These are phyloP conservation scores for Bryoerythrophyllum caledonicum DNA, from an alignment of 225 moss, liverwort and hornwort species.

Conservation along the genomic window DNA sequence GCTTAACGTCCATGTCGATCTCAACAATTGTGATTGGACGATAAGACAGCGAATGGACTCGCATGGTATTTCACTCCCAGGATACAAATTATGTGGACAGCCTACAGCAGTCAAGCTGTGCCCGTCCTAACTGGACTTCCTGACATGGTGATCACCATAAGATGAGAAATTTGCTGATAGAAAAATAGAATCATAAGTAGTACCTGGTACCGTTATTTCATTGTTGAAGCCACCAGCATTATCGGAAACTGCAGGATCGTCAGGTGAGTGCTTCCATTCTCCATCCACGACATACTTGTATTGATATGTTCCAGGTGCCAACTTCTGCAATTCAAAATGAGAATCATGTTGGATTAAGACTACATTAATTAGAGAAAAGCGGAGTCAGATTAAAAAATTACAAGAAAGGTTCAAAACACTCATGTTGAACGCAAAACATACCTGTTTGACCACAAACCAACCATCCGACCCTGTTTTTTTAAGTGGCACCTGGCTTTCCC, in stretches of 20 bases:
- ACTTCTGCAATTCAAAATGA: slow-evolving; percentile 57
- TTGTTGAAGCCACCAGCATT: slow-evolving; percentile 47
- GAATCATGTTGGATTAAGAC: background rate
- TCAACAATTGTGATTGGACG: no score
- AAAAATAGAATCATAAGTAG: background rate
- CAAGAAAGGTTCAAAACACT: background rate
- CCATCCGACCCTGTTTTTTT: slow-evolving; percentile 53
- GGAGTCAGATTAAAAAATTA: no score
- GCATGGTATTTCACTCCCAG: no score
- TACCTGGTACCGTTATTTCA: slow-evolving; percentile 50
- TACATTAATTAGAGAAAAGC: no score
- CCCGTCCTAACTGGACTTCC: no score
- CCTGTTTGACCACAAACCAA: slow-evolving; percentile 80
- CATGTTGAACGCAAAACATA: slow-evolving; percentile 32
- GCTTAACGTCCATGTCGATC: no score
- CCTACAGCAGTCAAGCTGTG: no score
- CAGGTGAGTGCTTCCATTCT: slow-evolving; percentile 50
- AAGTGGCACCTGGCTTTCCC: slow-evolving; percentile 71
- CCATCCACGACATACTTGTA: slow-evolving; percentile 79
- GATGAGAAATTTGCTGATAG: no score
- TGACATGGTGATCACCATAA: no score
- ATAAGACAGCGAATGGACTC: no score
- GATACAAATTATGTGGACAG: no score
- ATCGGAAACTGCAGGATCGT: slow-evolving; percentile 39
- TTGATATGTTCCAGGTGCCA: slow-evolving; percentile 68